phyloP scores from a whole-genome alignment of 345 rosid genomes.

The Nephelium lappaceum region DNA sequence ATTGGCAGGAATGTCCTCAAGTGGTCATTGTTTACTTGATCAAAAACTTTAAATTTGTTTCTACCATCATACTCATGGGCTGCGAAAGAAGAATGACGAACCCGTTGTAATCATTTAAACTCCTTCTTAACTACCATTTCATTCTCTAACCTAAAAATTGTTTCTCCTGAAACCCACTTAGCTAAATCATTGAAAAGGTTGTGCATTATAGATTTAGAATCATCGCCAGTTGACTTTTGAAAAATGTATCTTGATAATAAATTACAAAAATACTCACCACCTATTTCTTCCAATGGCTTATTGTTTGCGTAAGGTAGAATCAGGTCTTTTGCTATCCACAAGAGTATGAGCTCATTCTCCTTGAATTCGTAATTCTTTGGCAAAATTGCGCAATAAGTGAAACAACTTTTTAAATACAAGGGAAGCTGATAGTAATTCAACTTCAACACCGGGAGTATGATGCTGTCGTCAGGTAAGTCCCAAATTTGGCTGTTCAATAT shows the following conservation, averaged over 20 bases:
- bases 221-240: neutral
- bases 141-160: neutral
- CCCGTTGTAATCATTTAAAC: neutral
- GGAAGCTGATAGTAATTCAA: too few relatives aligned
- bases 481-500: too few relatives aligned
- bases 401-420: too few relatives aligned
- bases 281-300: neutral
- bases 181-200: constrained; percentile 19
- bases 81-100: neutral
- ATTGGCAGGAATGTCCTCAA: neutral
- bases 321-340: too few relatives aligned
- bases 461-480: too few relatives aligned
- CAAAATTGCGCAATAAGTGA: too few relatives aligned
- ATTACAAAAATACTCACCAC: neutral
- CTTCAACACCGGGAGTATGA: too few relatives aligned
- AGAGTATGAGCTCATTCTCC: too few relatives aligned
- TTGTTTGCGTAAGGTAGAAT: neutral
- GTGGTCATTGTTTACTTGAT: neutral
- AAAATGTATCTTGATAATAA: constrained; percentile 13
- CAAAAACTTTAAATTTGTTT: neutral
- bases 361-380: too few relatives aligned
- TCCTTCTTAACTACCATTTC: neutral
- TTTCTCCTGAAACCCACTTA: neutral
- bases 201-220: constrained; percentile 14
- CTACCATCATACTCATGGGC: neutral